These are phyloP conservation scores for Euphrasia confusa DNA, from an alignment of 257 asterid genomes.

Conservation along the genomic window DNA sequence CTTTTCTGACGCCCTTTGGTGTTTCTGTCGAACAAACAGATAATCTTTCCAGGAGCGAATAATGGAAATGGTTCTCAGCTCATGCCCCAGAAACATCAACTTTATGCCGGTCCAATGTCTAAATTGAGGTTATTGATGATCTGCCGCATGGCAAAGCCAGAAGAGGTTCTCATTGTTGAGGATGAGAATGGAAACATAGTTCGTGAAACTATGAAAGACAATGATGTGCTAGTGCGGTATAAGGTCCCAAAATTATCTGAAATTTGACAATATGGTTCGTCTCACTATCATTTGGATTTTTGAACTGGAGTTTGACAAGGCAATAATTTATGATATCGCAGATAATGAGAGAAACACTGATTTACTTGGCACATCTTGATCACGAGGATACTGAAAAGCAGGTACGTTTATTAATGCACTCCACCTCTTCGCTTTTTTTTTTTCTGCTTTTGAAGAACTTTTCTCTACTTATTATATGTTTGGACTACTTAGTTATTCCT, in stretches of 20 bases:
- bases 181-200: slow-evolving; percentile 95
- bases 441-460: slow-evolving; percentile 3
- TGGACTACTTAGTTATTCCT: not conserved
- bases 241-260: slow-evolving; percentile 42
- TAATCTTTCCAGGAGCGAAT: slow-evolving; percentile 48
- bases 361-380: slow-evolving; percentile 89
- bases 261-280: slow-evolving; percentile 14
- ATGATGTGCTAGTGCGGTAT: slow-evolving; percentile 85
- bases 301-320: slow-evolving; percentile 1
- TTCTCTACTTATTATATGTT: slow-evolving; percentile 4
- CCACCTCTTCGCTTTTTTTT: slow-evolving; percentile 10
- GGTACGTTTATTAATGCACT: slow-evolving; percentile 35
- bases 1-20: slow-evolving; percentile 19
- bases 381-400: slow-evolving; percentile 89
- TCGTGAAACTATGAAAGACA: slow-evolving; percentile 94
- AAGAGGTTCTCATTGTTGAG: slow-evolving; percentile 87
- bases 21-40: slow-evolving; percentile 37
- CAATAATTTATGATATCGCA: slow-evolving; percentile 31
- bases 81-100: slow-evolving; percentile 61
- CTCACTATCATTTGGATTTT: slow-evolving; percentile 7
- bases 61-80: slow-evolving; percentile 68
- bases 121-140: slow-evolving; percentile 82
- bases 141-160: slow-evolving; percentile 97
- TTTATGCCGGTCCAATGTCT: slow-evolving; percentile 77
- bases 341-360: slow-evolving; percentile 92